A percentile compares a stretch with the other conserved stretches of the same genome.
Conservation (phyloP, 2,329 filamentous ascomycete species). For the Colletotrichum zoysiae region DNA sequence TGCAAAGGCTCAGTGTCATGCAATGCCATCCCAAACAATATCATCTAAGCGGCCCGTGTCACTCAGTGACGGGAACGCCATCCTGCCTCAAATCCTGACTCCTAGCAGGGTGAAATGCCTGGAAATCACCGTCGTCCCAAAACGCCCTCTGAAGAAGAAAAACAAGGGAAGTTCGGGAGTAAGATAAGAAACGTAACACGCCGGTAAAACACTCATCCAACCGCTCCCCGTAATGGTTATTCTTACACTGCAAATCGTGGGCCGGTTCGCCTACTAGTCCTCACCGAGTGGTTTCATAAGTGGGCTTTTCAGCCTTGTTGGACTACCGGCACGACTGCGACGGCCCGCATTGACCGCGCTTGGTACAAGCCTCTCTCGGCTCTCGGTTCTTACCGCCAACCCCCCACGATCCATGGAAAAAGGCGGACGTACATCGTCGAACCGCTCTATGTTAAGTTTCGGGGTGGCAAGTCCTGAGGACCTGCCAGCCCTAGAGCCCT, state of each 20-base stretch:
- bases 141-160: slow-evolving; percentile 17
- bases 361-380: slow-evolving; percentile 79
- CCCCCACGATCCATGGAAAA: slow-evolving; percentile 75
- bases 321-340: slow-evolving; percentile 69
- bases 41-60: slow-evolving; percentile 18
- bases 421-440: slow-evolving; percentile 57
- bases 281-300: slow-evolving; percentile 61
- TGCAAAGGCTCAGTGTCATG: slow-evolving; percentile 25
- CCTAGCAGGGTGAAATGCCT: slow-evolving; percentile 13
- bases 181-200: slow-evolving; percentile 1
- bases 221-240: slow-evolving; percentile 21
- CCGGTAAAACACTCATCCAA: background rate
- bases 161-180: background rate
- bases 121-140: background rate
- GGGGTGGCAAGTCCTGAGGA: slow-evolving; percentile 78
- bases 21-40: slow-evolving; percentile 9
- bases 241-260: slow-evolving; percentile 17
- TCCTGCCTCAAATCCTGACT: slow-evolving; percentile 21
- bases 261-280: slow-evolving; percentile 42
- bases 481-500: slow-evolving; percentile 67
- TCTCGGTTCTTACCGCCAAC: slow-evolving; percentile 85
- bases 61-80: slow-evolving; percentile 25
- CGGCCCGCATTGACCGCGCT: slow-evolving; percentile 68
- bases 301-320: slow-evolving; percentile 70
- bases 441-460: slow-evolving; percentile 66